A percentile compares a stretch with the other conserved stretches of the same genome.
These are phyloP conservation scores for Clitopilus passeckerianus DNA, from an alignment of 768 basidiomycete species.

Conservation along the genomic window DNA sequence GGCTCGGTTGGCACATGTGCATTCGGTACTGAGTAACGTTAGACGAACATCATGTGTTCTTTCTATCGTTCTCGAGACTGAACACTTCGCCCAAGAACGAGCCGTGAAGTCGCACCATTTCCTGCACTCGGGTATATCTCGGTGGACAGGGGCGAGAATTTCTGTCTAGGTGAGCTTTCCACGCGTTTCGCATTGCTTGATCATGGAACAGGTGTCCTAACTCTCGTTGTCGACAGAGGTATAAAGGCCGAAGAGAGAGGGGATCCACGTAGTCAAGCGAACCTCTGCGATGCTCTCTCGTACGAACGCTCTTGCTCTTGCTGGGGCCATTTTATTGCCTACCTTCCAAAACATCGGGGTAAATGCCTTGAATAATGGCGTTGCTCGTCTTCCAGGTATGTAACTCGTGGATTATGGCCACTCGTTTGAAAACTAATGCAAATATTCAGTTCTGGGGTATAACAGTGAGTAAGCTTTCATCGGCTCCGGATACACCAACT, in stretches of 20 bases:
- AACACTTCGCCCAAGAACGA: no score
- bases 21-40: no score
- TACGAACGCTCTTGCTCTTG: neutral
- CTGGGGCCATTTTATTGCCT: neutral
- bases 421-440: neutral
- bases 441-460: constrained; percentile 49
- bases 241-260: neutral
- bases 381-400: constrained; percentile 33
- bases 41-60: no score
- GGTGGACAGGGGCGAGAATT: no score
- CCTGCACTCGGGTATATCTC: no score
- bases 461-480: constrained; percentile 42
- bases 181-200: no score
- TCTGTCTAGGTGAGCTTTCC: no score
- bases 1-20: no score
- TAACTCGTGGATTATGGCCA: neutral
- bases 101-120: no score
- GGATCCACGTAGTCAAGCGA: neutral
- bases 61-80: no score
- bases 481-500: neutral
- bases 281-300: neutral
- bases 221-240: no score
- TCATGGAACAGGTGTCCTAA: no score
- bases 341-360: neutral
- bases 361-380: constrained; percentile 23